These are phyloP conservation scores for Raffaelea ambrosiae DNA, from an alignment of 2,329 filamentous ascomycete genomes.

Conservation along the genomic window DNA sequence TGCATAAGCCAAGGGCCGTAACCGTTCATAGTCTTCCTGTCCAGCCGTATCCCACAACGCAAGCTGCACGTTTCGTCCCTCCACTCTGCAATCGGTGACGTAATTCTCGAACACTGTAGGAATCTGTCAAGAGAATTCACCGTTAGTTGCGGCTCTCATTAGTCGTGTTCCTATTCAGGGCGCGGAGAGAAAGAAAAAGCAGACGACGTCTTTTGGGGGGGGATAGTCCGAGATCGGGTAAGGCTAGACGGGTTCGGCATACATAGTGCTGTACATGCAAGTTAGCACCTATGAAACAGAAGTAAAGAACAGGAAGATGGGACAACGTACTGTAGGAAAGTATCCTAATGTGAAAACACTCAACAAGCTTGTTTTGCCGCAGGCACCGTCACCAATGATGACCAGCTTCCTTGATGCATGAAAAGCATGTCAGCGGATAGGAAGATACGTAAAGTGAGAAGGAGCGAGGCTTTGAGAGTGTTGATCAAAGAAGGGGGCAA, in stretches of 20 bases:
- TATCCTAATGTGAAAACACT: constrained; percentile 98
- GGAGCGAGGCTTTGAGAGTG: background rate
- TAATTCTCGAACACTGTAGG: constrained; percentile 99
- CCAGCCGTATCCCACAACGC: constrained; percentile 99
- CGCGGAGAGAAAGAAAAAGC: no score
- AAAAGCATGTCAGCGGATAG: background rate
- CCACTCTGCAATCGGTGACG: constrained; percentile 95
- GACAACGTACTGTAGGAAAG: constrained; percentile 78
- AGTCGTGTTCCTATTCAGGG: no score
- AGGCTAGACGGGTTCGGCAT: constrained; percentile 21
- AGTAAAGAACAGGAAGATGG: background rate
- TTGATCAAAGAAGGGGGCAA: background rate
- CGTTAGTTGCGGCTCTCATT: no score
- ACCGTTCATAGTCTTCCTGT: constrained; percentile 95
- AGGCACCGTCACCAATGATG: constrained; percentile 94
- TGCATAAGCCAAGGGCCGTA: constrained; percentile 89
- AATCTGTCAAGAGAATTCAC: no score
- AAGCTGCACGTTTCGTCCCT: constrained; percentile 96
- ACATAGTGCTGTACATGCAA: constrained; percentile 46
- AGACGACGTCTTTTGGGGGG: no score
- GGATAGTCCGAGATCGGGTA: no score
- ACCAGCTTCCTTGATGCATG: constrained; percentile 68
- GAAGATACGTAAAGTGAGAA: background rate
- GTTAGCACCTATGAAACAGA: background rate
- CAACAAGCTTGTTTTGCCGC: constrained; percentile 93